phyloP scores from a whole-genome alignment of 208 protist species.

The Vickermania ingenoplastis region DNA sequence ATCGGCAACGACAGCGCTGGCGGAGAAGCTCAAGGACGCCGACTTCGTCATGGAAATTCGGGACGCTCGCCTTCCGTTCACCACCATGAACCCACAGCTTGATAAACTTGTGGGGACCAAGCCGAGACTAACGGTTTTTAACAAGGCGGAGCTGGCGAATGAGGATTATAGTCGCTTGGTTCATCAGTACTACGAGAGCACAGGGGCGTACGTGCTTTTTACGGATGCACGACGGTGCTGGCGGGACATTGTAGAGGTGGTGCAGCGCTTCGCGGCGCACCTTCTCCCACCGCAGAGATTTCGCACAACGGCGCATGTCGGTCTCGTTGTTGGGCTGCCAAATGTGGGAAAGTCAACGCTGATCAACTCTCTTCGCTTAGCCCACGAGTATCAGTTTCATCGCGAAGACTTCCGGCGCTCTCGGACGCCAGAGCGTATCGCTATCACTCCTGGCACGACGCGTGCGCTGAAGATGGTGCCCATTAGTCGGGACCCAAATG shows the following conservation, averaged over 20 bases:
- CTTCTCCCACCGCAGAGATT: constrained; percentile 48
- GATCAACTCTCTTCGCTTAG: constrained; percentile 88
- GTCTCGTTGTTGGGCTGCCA: constrained; percentile 90
- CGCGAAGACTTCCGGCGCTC: constrained; percentile 73
- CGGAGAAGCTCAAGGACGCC: constrained; percentile 66
- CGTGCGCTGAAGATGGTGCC: constrained; percentile 69
- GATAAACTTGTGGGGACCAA: constrained; percentile 35
- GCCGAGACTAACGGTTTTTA: constrained; percentile 83
- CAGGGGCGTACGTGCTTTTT: constrained; percentile 66
- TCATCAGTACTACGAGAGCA: constrained; percentile 72
- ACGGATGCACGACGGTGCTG: constrained; percentile 69
- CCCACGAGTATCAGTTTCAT: constrained; percentile 88
- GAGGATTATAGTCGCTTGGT: constrained; percentile 69
- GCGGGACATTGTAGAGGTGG: constrained; percentile 67
- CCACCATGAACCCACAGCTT: constrained; percentile 78
- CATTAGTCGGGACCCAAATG: constrained; percentile 65
- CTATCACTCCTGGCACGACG: constrained; percentile 76
- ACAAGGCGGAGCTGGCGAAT: constrained; percentile 90
- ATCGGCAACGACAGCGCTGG: constrained; percentile 33
- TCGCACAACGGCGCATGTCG: constrained; percentile 65
- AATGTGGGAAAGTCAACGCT: constrained; percentile 94
- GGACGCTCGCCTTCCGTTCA: constrained; percentile 86
- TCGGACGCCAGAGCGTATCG: constrained; percentile 66
- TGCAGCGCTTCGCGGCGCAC: constrained; percentile 73
- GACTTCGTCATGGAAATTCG: constrained; percentile 91